Conservation (phyloP, 164 flowering plant species). For the Hamamelis virginiana region DNA sequence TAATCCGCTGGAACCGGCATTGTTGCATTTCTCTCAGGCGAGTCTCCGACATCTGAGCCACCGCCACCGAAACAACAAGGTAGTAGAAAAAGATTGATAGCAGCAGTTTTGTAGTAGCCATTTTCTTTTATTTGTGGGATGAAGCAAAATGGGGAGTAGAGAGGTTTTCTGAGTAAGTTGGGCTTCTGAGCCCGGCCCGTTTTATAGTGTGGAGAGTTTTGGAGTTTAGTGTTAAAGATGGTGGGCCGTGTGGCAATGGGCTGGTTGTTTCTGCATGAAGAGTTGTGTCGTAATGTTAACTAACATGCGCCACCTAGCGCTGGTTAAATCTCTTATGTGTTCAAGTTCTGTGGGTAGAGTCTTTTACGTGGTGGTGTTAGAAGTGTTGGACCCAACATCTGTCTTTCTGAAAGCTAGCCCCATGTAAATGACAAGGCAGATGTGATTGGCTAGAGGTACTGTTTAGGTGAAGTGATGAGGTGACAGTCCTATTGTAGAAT, state of each 20-base stretch:
- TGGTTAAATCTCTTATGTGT: too few relatives aligned
- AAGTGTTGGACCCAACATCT: too few relatives aligned
- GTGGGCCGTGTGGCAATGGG: constrained; percentile 9
- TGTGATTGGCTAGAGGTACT: too few relatives aligned
- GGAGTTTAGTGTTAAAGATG: neutral
- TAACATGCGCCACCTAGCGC: too few relatives aligned
- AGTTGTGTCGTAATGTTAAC: too few relatives aligned
- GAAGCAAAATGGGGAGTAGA: too few relatives aligned
- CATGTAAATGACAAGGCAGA: too few relatives aligned
- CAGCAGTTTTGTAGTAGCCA: constrained; percentile 15
- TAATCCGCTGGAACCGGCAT: constrained; percentile 30
- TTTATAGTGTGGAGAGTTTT: constrained; percentile 16
- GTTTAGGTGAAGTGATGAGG: too few relatives aligned
- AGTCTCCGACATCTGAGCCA: neutral
- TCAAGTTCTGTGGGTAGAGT: too few relatives aligned
- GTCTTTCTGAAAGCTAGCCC: too few relatives aligned
- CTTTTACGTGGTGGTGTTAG: too few relatives aligned
- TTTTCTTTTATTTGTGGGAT: too few relatives aligned
- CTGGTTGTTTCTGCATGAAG: constrained; percentile 10
- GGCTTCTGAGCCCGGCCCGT: constrained; percentile 4
- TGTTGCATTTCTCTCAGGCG: constrained; percentile 22
- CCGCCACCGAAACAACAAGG: constrained; percentile 11
- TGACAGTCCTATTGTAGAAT: neutral
- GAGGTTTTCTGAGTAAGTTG: constrained; percentile 1
- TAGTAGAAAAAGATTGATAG: constrained; percentile 21